A percentile compares a stretch with the other conserved stretches of the same genome.
Conservation (phyloP, 345 rosid species). For the Rhodamnia argentea region DNA sequence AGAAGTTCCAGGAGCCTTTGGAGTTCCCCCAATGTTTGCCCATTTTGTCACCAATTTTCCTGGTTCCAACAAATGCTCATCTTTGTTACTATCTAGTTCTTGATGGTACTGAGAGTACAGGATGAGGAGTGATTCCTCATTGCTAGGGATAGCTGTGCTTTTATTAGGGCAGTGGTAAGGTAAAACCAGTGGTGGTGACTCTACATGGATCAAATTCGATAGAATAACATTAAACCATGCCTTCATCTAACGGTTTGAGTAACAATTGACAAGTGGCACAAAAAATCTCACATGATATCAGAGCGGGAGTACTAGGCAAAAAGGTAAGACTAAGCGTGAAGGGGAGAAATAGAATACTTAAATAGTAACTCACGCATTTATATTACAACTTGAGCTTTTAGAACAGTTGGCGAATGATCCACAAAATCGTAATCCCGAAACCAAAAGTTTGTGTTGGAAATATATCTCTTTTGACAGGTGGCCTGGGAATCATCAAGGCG, state of each 20-base stretch:
- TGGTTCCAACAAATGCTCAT: not conserved
- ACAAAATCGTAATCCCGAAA: not conserved
- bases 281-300: not conserved
- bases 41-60: not conserved
- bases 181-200: not conserved
- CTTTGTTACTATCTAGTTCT: not conserved
- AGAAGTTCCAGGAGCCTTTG: not conserved
- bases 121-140: not conserved
- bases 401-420: too few relatives aligned
- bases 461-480: not conserved
- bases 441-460: not conserved
- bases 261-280: too few relatives aligned
- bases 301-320: too few relatives aligned
- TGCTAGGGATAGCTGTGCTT: not conserved
- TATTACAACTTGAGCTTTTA: too few relatives aligned
- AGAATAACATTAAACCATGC: too few relatives aligned
- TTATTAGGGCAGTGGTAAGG: not conserved
- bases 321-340: too few relatives aligned
- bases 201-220: not conserved
- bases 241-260: too few relatives aligned
- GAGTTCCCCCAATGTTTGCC: not conserved
- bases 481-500: slow-evolving; percentile 5
- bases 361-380: too few relatives aligned
- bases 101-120: not conserved
- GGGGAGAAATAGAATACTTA: too few relatives aligned